Evolutionary conservation across 345 rosid genomes (phyloP).

Genomic region (Euphorbia peplus): DNA sequence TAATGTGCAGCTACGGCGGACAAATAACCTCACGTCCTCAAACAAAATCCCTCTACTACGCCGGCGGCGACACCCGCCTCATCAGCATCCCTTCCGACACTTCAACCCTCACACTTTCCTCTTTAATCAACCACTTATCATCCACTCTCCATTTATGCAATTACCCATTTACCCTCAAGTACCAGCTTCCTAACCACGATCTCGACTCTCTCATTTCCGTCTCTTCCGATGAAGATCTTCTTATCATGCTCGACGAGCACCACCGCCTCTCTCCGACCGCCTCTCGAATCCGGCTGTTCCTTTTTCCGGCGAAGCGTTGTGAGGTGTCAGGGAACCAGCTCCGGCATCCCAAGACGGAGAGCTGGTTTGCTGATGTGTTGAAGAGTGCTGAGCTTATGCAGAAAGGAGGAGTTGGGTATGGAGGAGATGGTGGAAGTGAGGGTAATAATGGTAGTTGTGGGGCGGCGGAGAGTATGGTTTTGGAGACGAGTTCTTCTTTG

Average conservation of each 20-base stretch:
- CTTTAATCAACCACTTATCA: slow-evolving; percentile 35
- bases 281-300: slow-evolving; percentile 40
- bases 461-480: slow-evolving; percentile 60
- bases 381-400: slow-evolving; percentile 52
- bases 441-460: slow-evolving; percentile 26
- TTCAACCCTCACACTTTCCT: slow-evolving; percentile 25
- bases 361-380: slow-evolving; percentile 76
- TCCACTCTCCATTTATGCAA: slow-evolving; percentile 29
- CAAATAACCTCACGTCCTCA: slow-evolving; percentile 46
- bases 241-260: slow-evolving; percentile 42
- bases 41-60: slow-evolving; percentile 44
- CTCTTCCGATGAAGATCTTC: slow-evolving; percentile 44
- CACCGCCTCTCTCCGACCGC: slow-evolving; percentile 22
- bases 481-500: slow-evolving; percentile 73
- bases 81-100: slow-evolving; percentile 33
- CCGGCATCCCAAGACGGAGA: slow-evolving; percentile 69
- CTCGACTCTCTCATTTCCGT: slow-evolving; percentile 51
- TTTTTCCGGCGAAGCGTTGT: slow-evolving; percentile 22
- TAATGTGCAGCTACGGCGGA: slow-evolving; percentile 90
- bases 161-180: slow-evolving; percentile 38
- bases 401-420: slow-evolving; percentile 18
- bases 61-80: slow-evolving; percentile 56
- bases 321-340: slow-evolving; percentile 25
- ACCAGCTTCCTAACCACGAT: slow-evolving; percentile 47
- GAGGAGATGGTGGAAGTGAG: slow-evolving; percentile 14